phyloP scores from a whole-genome alignment of 495 filamentous ascomycete species.

The Bacidia gigantensis region DNA sequence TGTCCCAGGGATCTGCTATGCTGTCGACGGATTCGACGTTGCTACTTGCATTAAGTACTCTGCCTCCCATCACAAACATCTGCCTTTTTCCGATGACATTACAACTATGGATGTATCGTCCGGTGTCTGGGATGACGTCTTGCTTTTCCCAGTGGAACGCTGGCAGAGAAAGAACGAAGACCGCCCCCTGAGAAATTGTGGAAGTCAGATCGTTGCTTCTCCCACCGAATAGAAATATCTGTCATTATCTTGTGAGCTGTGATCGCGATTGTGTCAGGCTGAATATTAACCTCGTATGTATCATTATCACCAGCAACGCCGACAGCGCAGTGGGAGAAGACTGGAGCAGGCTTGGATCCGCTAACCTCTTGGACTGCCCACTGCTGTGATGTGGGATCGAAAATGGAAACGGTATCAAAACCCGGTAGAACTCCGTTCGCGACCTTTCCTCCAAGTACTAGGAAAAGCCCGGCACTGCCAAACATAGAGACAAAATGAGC shows the following conservation, averaged over 20 bases:
- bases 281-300: conserved; percentile 24
- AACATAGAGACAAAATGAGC: conserved; percentile 24
- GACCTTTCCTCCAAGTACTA: conserved; percentile 25
- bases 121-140: conserved; percentile 6
- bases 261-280: too few species aligned
- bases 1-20: conserved; percentile 24
- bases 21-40: not conserved
- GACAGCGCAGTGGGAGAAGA: conserved; percentile 20
- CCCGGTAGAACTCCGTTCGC: conserved; percentile 6
- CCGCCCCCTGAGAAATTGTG: conserved; percentile 16
- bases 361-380: conserved; percentile 24
- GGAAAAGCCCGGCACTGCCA: conserved; percentile 23
- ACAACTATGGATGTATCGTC: conserved; percentile 22
- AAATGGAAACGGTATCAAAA: conserved; percentile 22
- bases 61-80: conserved; percentile 27
- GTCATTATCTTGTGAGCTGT: too few species aligned
- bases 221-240: conserved; percentile 3
- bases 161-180: conserved; percentile 28
- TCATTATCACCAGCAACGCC: conserved; percentile 21
- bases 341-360: conserved; percentile 15
- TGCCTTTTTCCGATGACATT: conserved; percentile 26
- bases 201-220: conserved; percentile 10
- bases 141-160: conserved; percentile 27
- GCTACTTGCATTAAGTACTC: conserved; percentile 2
- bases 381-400: conserved; percentile 25